Evolutionary conservation across 2,329 filamentous ascomycete genomes (phyloP), one percentile per base, ranked within the genome.

Genomic region (Colletotrichum sp.): DNA sequence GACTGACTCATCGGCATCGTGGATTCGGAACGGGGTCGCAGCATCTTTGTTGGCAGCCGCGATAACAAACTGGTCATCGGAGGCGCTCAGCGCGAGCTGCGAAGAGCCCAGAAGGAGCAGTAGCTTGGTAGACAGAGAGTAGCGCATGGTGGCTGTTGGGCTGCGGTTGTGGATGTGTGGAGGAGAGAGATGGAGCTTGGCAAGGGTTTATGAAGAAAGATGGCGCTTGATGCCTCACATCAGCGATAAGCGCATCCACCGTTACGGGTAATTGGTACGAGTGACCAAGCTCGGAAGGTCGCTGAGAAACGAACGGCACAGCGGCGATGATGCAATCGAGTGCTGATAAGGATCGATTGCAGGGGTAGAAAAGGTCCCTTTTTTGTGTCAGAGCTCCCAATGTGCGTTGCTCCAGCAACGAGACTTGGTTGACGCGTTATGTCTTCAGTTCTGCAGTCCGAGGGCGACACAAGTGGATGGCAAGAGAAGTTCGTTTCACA

Each of bases 1-100:
- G 30, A 82, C 79, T 28, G 77, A 79, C 8, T 79, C 76, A 64
- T 82, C 79, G 24, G 79, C 78, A 8, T 74, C 52, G 21, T 69
- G 57, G 12, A 28, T 9, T 13, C 44, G 52, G 8, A 28, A 24
- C 7, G 44, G 28, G 1, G 36, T 30, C 15, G 36, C 62, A 3
- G 21, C 55, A 21, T 12, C 65, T n/a, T 69, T 26, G 4, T 5
- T 32, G 3, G 62, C 24, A 9, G 71, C 34, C 12, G 64, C 64
- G 18, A 76, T 64, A 5, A 76, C 70, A 13, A 69, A 15, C n/a
- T 76, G 74, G 9, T 74, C 74, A 21, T 36, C 24, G 10, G 70
- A 32, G 13, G 59, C 49, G 34, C 64, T 26, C 18, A 69, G 16
- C 8, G 65, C 65, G 18, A 74, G 70, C 70, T 74, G 70, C 5